These are phyloP conservation scores for Postia placenta DNA, from an alignment of 768 basidiomycete genomes.

Conservation along the genomic window DNA sequence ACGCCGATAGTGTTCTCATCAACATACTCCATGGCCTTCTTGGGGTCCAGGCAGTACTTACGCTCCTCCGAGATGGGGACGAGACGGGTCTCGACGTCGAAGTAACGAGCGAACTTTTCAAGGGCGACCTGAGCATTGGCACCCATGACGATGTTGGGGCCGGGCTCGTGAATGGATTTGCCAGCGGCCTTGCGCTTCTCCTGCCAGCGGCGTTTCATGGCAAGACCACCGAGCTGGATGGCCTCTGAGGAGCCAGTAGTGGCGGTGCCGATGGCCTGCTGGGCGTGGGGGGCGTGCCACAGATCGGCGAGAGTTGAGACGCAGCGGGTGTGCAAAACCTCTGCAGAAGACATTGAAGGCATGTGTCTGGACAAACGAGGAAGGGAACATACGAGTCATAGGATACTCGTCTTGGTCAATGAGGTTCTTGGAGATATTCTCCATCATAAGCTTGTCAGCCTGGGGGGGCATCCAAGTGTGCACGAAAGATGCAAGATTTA, in stretches of 20 bases:
- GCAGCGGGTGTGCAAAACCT: conserved; percentile 39
- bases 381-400: conserved; percentile 34
- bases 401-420: conserved; percentile 72
- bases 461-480: conserved; percentile 56
- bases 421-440: conserved; percentile 63
- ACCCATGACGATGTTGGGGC: conserved; percentile 60
- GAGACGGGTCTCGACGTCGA: conserved; percentile 58
- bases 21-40: conserved; percentile 55
- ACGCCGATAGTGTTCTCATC: conserved; percentile 73
- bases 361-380: background rate
- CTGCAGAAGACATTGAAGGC: conserved; percentile 11
- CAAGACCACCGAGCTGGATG: conserved; percentile 66
- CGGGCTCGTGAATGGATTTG: conserved; percentile 60
- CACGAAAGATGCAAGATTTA: conserved; percentile 66
- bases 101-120: conserved; percentile 66
- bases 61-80: conserved; percentile 61
- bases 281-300: conserved; percentile 55
- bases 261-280: conserved; percentile 58
- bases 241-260: conserved; percentile 70
- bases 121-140: conserved; percentile 67
- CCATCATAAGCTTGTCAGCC: conserved; percentile 50
- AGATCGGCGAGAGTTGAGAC: conserved; percentile 58
- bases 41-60: conserved; percentile 73
- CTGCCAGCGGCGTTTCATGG: conserved; percentile 70
- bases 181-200: conserved; percentile 58